These are phyloP conservation scores for Skeletonema potamos DNA, from an alignment of 108 stramenopile species.

Conservation along the genomic window DNA sequence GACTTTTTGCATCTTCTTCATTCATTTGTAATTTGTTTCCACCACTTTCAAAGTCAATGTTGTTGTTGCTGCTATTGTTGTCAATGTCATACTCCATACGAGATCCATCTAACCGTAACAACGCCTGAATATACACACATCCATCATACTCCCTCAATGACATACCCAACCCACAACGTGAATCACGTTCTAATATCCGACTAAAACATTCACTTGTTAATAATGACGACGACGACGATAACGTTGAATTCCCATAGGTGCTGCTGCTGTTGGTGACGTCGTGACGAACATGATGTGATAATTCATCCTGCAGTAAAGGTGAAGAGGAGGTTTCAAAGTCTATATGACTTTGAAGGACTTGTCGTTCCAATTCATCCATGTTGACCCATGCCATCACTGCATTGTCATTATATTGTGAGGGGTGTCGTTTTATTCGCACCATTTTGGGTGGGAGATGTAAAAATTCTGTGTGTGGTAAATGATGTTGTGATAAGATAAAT, in stretches of 20 bases:
- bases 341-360: slow-evolving; percentile 17
- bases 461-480: slow-evolving; percentile 12
- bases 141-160: slow-evolving; percentile 54
- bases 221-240: slow-evolving; percentile 3
- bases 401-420: background rate
- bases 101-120: slow-evolving; percentile 33
- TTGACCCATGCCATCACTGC: background rate
- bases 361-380: slow-evolving; percentile 22
- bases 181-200: slow-evolving; percentile 46
- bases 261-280: background rate
- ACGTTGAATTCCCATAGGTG: background rate
- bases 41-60: background rate
- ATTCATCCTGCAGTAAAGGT: slow-evolving; percentile 10
- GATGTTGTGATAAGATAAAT: background rate
- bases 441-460: slow-evolving; percentile 27
- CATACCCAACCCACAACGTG: slow-evolving; percentile 67
- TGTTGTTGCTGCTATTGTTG: background rate
- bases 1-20: slow-evolving; percentile 28
- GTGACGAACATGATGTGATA: too few relatives aligned
- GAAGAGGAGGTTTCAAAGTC: slow-evolving; percentile 9
- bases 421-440: slow-evolving; percentile 1
- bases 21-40: background rate
- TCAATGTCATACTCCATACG: slow-evolving; percentile 16
- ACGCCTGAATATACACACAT: slow-evolving; percentile 50
- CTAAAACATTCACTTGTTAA: slow-evolving; percentile 13